These are phyloP conservation scores for Fusarium napiforme DNA, from an alignment of 2,329 filamentous ascomycete species.

Conservation along the genomic window DNA sequence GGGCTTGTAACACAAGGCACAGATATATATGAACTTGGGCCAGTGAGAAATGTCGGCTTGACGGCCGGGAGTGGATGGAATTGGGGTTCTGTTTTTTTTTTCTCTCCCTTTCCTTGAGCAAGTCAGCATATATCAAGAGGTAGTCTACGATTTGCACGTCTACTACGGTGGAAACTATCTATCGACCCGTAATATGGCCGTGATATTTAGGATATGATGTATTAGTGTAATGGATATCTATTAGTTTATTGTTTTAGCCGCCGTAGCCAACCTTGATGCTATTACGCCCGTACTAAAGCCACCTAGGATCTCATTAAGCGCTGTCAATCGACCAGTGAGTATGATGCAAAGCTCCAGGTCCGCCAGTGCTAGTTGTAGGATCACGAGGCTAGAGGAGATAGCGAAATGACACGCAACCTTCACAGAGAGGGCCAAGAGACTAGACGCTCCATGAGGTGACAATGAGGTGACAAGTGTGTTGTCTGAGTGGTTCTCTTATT, in stretches of 20 bases:
- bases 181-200: neutral
- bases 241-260: slow-evolving; percentile 8
- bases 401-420: neutral
- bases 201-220: neutral
- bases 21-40: neutral
- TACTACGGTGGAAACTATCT: neutral
- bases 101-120: neutral
- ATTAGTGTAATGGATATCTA: neutral
- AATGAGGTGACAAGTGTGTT: neutral
- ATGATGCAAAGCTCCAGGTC: neutral
- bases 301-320: neutral
- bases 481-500: neutral
- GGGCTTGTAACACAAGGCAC: slow-evolving; percentile 3
- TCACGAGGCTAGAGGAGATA: slow-evolving; percentile 2
- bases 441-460: neutral
- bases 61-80: neutral
- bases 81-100: neutral
- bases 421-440: neutral
- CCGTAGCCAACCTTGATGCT: neutral
- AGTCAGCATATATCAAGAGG: neutral
- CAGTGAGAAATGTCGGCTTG: neutral
- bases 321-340: neutral
- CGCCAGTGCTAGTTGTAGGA: neutral
- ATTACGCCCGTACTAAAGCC: slow-evolving; percentile 9
- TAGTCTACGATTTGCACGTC: neutral